Evolutionary conservation across 371 early-diverging fungal species (phyloP).

Genomic region (Lichtheimia ramosa): DNA sequence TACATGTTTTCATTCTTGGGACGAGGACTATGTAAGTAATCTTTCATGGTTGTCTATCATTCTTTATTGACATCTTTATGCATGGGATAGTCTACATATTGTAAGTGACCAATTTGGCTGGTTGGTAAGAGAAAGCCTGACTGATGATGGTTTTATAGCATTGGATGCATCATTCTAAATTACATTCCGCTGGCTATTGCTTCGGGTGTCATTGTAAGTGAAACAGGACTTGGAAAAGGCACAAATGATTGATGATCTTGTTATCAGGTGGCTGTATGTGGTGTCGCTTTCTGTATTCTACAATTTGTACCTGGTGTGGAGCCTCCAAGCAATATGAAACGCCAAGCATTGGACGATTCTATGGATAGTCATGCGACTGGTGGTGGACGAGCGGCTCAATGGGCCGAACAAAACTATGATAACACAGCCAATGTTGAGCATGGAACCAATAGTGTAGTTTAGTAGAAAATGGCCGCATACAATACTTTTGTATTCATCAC

Average conservation of each 20-base stretch:
- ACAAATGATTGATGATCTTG: no score
- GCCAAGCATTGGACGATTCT: constrained; percentile 19
- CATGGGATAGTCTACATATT: constrained; percentile 25
- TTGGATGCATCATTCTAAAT: constrained; percentile 23
- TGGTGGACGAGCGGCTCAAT: constrained; percentile 10
- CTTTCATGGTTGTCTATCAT: neutral
- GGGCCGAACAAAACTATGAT: constrained; percentile 42
- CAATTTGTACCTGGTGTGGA: constrained; percentile 27
- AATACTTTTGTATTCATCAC: neutral
- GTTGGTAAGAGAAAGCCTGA: neutral
- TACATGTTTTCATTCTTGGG: constrained; percentile 23
- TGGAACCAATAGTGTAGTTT: constrained; percentile 2
- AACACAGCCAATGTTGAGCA: constrained; percentile 2
- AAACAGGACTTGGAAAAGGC: no score
- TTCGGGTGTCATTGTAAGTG: constrained; percentile 24
- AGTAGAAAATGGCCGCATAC: neutral
- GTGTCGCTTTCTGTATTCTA: constrained; percentile 20
- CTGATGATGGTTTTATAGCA: constrained; percentile 5
- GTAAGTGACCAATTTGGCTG: constrained; percentile 12
- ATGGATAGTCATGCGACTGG: neutral
- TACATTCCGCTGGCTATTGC: constrained; percentile 16
- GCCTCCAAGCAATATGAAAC: constrained; percentile 21
- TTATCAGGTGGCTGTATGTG: constrained; percentile 18
- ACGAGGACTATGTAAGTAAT: constrained; percentile 21
- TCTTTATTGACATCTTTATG: neutral